Evolutionary conservation across 2,329 filamentous ascomycete genomes (phyloP).

Genomic region (Aspergillus latus): DNA sequence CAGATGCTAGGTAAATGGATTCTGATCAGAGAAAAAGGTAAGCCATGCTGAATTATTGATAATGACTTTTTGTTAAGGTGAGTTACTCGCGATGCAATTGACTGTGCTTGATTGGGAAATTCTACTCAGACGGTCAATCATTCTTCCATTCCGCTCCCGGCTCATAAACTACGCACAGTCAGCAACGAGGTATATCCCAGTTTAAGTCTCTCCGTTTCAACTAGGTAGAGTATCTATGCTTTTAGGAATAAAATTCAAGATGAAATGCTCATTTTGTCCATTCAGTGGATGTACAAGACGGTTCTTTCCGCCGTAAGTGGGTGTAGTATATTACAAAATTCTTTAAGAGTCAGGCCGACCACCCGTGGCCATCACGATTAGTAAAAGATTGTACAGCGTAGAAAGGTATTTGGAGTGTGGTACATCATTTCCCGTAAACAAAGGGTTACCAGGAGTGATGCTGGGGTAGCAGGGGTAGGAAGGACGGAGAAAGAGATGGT

Average conservation of each 20-base stretch:
- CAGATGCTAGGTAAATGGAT: neutral
- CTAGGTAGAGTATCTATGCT: neutral
- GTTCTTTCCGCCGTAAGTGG: conserved; percentile 16
- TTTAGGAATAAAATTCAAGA: neutral
- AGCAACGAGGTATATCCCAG: neutral
- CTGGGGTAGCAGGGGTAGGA: conserved; percentile 15
- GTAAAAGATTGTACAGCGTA: conserved; percentile 21
- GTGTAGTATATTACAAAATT: conserved; percentile 36
- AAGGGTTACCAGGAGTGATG: conserved; percentile 19
- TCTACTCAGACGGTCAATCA: conserved; percentile 28
- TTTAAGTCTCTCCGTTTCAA: too few species aligned
- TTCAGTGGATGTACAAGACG: conserved; percentile 23
- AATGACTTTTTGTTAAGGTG: neutral
- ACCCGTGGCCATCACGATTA: conserved; percentile 24
- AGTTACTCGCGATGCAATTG: neutral
- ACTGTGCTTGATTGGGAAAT: conserved; percentile 30
- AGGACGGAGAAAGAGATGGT: conserved; percentile 12
- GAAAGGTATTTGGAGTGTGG: conserved; percentile 13
- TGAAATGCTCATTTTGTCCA: conserved; percentile 8
- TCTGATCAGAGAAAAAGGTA: neutral
- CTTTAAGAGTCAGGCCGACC: conserved; percentile 22
- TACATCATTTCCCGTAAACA: conserved; percentile 12
- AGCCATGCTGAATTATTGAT: neutral
- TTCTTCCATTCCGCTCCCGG: conserved; percentile 25
- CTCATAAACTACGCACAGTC: neutral